These are phyloP conservation scores for Arthroderma uncinatum DNA, from an alignment of 2,329 filamentous ascomycete genomes.

Conservation along the genomic window DNA sequence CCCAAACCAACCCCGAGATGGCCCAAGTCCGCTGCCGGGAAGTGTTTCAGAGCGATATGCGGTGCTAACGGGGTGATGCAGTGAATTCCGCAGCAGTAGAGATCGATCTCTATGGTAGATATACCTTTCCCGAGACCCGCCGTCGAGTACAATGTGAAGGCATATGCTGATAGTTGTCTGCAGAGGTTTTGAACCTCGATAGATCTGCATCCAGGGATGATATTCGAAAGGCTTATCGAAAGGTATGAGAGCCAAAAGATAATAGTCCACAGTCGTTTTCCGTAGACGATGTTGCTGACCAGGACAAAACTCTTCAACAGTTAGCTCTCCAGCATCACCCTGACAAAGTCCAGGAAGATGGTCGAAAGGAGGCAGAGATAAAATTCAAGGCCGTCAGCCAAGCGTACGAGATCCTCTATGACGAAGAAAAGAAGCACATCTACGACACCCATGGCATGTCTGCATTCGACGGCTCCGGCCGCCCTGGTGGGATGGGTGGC, in stretches of 20 bases:
- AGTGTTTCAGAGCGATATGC: not conserved
- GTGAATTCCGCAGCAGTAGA: slow-evolving; percentile 32
- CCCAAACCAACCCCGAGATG: not conserved
- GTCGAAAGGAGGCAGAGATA: slow-evolving; percentile 63
- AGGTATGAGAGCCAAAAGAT: slow-evolving; percentile 44
- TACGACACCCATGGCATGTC: slow-evolving; percentile 96
- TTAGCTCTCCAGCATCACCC: slow-evolving; percentile 81
- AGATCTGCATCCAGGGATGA: slow-evolving; percentile 63
- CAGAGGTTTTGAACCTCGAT: slow-evolving; percentile 69
- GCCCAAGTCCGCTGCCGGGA: not conserved
- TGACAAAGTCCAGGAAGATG: slow-evolving; percentile 83
- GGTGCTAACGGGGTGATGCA: slow-evolving; percentile 12
- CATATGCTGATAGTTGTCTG: not conserved
- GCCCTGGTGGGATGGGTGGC: slow-evolving; percentile 51
- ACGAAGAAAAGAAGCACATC: slow-evolving; percentile 82
- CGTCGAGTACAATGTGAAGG: not conserved
- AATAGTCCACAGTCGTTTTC: no score
- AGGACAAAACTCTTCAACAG: slow-evolving; percentile 36
- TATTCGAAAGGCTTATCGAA: slow-evolving; percentile 93
- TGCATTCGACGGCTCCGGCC: slow-evolving; percentile 72
- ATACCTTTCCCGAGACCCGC: not conserved
- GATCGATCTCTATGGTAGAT: slow-evolving; percentile 51
- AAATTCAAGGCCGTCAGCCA: slow-evolving; percentile 89
- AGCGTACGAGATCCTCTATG: slow-evolving; percentile 94
- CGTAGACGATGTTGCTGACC: not conserved